These are phyloP conservation scores for Globisporangium barbulae DNA, from an alignment of 352 stramenopile species.

Conservation along the genomic window DNA sequence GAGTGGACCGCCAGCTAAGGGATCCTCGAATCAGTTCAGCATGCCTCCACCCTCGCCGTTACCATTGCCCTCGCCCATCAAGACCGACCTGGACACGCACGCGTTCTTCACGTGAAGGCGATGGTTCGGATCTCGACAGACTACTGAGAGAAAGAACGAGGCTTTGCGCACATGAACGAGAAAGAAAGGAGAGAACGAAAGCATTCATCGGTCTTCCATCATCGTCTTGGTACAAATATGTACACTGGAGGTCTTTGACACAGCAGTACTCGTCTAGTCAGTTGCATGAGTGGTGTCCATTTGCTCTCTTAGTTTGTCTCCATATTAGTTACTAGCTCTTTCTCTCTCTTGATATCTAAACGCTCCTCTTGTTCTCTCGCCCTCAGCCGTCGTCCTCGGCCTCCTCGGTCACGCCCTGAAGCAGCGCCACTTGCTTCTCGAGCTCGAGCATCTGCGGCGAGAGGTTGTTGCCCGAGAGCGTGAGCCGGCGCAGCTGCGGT, in stretches of 20 bases:
- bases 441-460: conserved; percentile 51
- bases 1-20: neutral
- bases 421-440: conserved; percentile 59
- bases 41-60: conserved; percentile 35
- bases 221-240: too few relatives aligned
- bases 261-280: too few relatives aligned
- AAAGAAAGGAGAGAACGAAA: neutral
- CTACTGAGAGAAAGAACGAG: neutral
- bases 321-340: conserved; percentile 1
- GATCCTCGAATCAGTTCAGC: neutral
- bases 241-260: too few relatives aligned
- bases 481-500: conserved; percentile 67
- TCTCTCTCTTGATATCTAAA: neutral
- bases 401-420: conserved; percentile 42
- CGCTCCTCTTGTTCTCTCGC: neutral
- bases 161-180: neutral
- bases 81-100: conserved; percentile 82
- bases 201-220: too few relatives aligned
- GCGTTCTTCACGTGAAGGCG: conserved; percentile 82
- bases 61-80: conserved; percentile 75
- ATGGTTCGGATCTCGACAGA: neutral
- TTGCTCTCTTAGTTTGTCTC: neutral
- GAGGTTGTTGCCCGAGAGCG: conserved; percentile 74
- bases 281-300: too few relatives aligned
- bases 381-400: conserved; percentile 40